Base-by-base conservation (phyloP, 352 stramenopile species). In the Phytophthora boehmeriae region DNA sequence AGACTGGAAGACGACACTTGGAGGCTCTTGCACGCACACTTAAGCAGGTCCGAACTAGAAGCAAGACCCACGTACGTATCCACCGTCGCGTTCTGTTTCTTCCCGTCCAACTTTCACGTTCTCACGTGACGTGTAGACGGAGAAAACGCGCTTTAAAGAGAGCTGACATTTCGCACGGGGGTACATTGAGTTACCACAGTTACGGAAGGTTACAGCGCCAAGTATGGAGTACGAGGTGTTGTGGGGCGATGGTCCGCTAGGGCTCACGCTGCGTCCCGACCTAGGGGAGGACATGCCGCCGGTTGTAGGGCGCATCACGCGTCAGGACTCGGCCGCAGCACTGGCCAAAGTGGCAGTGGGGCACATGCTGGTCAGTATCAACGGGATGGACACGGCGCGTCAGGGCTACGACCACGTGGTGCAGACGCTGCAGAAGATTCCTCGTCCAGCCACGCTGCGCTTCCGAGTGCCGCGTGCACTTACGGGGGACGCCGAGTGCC, bases 331-430 rank as follows among this genome's bases (percentile, higher is more conserved):
- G 42, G 87, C 86, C 4, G 87, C 87, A 1, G 87, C 87, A 20
- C 66, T 91, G 45, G 85, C 87, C 3, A 90, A 90, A 13, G 87
- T 96, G 28, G 80, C 80, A 0, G 83, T 93, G 42, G 87, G 87
- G 17, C 85, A 96, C 73, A 93, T 96, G 87, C 85, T 96, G 38
- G 87, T 96, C 62, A 92, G 82, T 71, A 93, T 96, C 59, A 96
- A 96, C 59, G 83, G 83, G 48, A 79, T 91, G 58, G 85, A 94
- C 66, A 96, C 87, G 23, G 83, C 87, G 17, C 85, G 86, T n/a
- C 82, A 92, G 55, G 87, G 87, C 32, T 96, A 96, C 56, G 85
- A 93, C 71, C 71, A 86, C 38, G 85, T 93, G 23, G 87, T 96
- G 6, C 68, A 89, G 52, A 85, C 86, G 64, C 73, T 96, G 42